Percentiles rank a stretch among this genome's conserved stretches.
Conservation (phyloP, 2,329 filamentous ascomycete genomes). For the Venturia aucupariae region DNA sequence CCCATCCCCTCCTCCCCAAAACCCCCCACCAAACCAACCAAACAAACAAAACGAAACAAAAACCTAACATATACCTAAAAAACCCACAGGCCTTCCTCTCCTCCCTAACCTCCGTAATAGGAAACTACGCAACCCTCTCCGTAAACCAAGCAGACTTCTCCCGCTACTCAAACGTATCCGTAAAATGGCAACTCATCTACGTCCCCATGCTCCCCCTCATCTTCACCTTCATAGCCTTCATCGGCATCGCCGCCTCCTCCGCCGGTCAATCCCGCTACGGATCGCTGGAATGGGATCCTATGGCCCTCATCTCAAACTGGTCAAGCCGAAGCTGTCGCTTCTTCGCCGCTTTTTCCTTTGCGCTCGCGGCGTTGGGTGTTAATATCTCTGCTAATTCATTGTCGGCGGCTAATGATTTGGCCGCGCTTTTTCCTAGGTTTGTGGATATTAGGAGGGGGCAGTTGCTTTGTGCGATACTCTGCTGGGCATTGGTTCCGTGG, state of each 20-base stretch:
- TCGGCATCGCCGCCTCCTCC: constrained; percentile 51
- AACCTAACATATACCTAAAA: not conserved
- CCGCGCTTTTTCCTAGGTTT: constrained; percentile 42
- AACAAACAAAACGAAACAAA: no score
- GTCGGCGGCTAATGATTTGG: constrained; percentile 45
- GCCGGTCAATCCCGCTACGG: constrained; percentile 46
- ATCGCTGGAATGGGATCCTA: constrained; percentile 34
- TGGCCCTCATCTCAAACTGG: constrained; percentile 32
- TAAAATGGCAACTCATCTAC: constrained; percentile 42
- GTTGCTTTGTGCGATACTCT: constrained; percentile 34
- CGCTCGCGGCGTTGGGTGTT: constrained; percentile 42
- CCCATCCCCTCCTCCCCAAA: not conserved
- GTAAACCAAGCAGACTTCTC: constrained; percentile 52
- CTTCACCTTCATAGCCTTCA: constrained; percentile 36
- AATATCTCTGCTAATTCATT: constrained; percentile 46
- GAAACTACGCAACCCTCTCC: constrained; percentile 42
- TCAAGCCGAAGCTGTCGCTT: constrained; percentile 29
- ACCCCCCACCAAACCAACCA: no score
- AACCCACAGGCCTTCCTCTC: constrained; percentile 32
- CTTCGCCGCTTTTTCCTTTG: constrained; percentile 35
- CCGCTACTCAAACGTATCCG: constrained; percentile 39
- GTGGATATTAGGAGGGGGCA: constrained; percentile 44
- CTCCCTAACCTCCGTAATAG: constrained; percentile 40
- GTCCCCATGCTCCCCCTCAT: constrained; percentile 43
- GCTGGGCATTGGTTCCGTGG: constrained; percentile 38